Conservation (phyloP, 768 basidiomycete genomes). For the Termitomyces sp. region DNA sequence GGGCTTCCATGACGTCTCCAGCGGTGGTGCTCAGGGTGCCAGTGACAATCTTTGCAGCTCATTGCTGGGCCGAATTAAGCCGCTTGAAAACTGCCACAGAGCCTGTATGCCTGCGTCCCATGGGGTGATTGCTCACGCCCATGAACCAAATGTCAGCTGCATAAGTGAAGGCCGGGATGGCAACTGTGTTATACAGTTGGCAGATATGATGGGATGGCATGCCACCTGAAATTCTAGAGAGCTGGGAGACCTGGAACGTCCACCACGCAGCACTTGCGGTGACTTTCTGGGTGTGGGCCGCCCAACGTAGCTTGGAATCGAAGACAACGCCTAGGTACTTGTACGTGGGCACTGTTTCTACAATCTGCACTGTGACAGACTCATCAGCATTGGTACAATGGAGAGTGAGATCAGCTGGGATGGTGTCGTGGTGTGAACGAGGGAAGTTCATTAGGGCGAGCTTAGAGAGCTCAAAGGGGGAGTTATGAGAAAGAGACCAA, state of each 20-base stretch:
- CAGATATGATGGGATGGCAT: not conserved
- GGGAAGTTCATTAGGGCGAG: slow-evolving; percentile 27
- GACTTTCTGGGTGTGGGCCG: slow-evolving; percentile 14
- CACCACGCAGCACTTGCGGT: not conserved
- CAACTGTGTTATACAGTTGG: no score
- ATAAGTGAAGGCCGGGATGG: no score
- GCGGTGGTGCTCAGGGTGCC: no score
- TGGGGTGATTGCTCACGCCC: no score
- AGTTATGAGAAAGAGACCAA: slow-evolving; percentile 29
- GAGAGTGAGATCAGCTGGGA: slow-evolving; percentile 4
- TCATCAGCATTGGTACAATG: not conserved
- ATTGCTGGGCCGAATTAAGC: no score
- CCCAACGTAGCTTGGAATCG: slow-evolving; percentile 6
- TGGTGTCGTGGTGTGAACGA: slow-evolving; percentile 1
- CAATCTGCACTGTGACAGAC: not conserved
- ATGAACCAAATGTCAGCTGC: no score
- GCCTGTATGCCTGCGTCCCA: no score
- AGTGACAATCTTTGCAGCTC: no score
- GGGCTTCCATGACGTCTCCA: no score
- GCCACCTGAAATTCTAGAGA: not conserved
- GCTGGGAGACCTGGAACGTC: not conserved
- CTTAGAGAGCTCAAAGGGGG: slow-evolving; percentile 13
- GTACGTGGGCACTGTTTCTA: not conserved
- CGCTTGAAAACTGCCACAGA: no score
- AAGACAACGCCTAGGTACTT: not conserved